phyloP scores from a whole-genome alignment of 1,139 yeast genomes.

The Hyphopichia pseudoburtonii region DNA sequence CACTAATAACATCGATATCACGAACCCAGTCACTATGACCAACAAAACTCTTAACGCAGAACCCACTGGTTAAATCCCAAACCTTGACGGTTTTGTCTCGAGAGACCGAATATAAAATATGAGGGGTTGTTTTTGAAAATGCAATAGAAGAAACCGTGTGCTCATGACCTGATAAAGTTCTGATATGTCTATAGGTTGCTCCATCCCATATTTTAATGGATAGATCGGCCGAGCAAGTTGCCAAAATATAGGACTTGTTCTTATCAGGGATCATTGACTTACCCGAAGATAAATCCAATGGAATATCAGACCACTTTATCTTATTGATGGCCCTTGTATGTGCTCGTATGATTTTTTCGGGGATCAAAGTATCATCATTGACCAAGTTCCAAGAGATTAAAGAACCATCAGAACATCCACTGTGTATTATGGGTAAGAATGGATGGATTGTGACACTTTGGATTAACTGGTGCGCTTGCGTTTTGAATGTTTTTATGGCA shows the following conservation, averaged over 20 bases:
- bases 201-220: slow-evolving; percentile 72
- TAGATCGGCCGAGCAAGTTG: slow-evolving; percentile 76
- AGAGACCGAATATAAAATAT: slow-evolving; percentile 64
- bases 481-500: slow-evolving; percentile 49
- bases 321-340: slow-evolving; percentile 73
- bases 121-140: slow-evolving; percentile 44
- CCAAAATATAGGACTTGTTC: slow-evolving; percentile 27
- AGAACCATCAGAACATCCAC: slow-evolving; percentile 75
- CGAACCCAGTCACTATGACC: slow-evolving; percentile 94
- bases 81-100: slow-evolving; percentile 71
- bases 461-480: slow-evolving; percentile 58
- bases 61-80: slow-evolving; percentile 78
- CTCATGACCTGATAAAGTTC: slow-evolving; percentile 85
- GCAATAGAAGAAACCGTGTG: slow-evolving; percentile 74
- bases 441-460: slow-evolving; percentile 76
- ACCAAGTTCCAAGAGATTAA: slow-evolving; percentile 70
- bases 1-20: slow-evolving; percentile 45
- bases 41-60: slow-evolving; percentile 60
- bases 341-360: slow-evolving; percentile 67
- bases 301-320: slow-evolving; percentile 51
- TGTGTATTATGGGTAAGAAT: slow-evolving; percentile 58
- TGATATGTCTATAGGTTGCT: slow-evolving; percentile 50
- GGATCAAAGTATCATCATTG: slow-evolving; percentile 59
- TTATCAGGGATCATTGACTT: slow-evolving; percentile 6
- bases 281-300: slow-evolving; percentile 25